Evolutionary conservation across 345 rosid genomes (phyloP), one percentile per base, ranked within the genome.

Genomic region (Arabis alpina): DNA sequence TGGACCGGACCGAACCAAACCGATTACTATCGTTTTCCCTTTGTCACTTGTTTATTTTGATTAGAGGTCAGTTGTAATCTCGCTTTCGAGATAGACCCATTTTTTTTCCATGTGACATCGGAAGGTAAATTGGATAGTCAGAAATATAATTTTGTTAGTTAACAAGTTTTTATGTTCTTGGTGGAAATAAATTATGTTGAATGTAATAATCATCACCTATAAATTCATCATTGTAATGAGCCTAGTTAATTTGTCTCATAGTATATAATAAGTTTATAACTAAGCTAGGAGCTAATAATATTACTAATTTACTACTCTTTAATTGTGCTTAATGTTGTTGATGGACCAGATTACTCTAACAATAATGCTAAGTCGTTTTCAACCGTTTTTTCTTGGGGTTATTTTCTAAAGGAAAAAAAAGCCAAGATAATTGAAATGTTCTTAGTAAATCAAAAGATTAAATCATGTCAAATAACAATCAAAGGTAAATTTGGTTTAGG

Each of bases 111-210:
- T 16, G 66, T 49, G 73, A 49, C 59, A 70, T 43, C 52, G 68
- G 68, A 13, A 42, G 61, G 55, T 71, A 71, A 61, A 71, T 43
- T 42, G 62, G 62, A 54, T 53, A 61, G 54, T 47, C 47, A 53
- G 16, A 23, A n/a, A 52, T 32, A 53, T 4, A 51, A 53, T 13
- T 52, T 42, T 71, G 68, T 23, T 36, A 42, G 59, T 66, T 40
- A 16, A 52, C 32, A 53, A 66, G 60, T 52, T 6, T 41, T 27
- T 5, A 15, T 66, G 52, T 6, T 60, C 24, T 51, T 61, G 37
- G 44, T 71, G 59, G 61, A 23, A 71, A 71, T 51, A 60, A 42
- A 41, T 60, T 9, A 39, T 42, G 15, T 52, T 41, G 45, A 62
- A 52, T 52, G 54, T 51, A 60, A n/a, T 60, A 6, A 28, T n/a